Evolutionary conservation across 2,329 filamentous ascomycete genomes (phyloP).

Genomic region (Bertia moriformis): DNA sequence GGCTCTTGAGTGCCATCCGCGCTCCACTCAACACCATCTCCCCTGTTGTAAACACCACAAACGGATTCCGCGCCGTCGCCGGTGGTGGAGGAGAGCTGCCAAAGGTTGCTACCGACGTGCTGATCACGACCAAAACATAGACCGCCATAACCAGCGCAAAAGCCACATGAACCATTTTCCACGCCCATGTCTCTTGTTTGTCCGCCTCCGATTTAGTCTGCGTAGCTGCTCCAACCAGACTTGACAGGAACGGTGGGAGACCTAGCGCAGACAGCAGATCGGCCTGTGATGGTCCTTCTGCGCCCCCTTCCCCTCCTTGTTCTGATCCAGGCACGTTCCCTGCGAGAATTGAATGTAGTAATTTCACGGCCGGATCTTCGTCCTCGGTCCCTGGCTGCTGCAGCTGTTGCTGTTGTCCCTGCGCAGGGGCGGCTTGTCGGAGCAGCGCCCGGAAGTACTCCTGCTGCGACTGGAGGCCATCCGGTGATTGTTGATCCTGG

Average conservation of each 20-base stretch:
- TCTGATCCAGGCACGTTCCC: slow-evolving; percentile 10
- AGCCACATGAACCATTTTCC: slow-evolving; percentile 41
- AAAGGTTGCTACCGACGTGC: slow-evolving; percentile 17
- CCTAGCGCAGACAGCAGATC: slow-evolving; percentile 24
- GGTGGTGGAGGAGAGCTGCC: slow-evolving; percentile 9
- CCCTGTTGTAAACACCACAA: background rate
- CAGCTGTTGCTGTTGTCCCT: slow-evolving; percentile 14
- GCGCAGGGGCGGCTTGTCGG: slow-evolving; percentile 11
- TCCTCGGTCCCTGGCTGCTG: slow-evolving; percentile 17
- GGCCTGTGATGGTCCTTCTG: background rate
- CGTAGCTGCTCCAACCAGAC: slow-evolving; percentile 17
- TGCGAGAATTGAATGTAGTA: slow-evolving; percentile 34
- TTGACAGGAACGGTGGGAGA: slow-evolving; percentile 19
- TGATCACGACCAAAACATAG: slow-evolving; percentile 27
- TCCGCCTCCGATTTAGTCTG: slow-evolving; percentile 18
- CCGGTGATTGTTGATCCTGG: slow-evolving; percentile 10
- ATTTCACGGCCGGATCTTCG: slow-evolving; percentile 35
- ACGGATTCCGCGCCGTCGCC: background rate
- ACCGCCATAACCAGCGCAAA: slow-evolving; percentile 39
- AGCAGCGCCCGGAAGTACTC: slow-evolving; percentile 23
- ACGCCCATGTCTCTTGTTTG: slow-evolving; percentile 15
- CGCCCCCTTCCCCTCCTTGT: background rate
- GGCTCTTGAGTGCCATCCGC: background rate
- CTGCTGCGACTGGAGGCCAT: slow-evolving; percentile 20
- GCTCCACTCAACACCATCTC: background rate